Percentiles rank a stretch among this genome's conserved stretches.
These are phyloP conservation scores for Ambrosia artemisiifolia DNA, from an alignment of 129 eudicot genomes.

Conservation along the genomic window DNA sequence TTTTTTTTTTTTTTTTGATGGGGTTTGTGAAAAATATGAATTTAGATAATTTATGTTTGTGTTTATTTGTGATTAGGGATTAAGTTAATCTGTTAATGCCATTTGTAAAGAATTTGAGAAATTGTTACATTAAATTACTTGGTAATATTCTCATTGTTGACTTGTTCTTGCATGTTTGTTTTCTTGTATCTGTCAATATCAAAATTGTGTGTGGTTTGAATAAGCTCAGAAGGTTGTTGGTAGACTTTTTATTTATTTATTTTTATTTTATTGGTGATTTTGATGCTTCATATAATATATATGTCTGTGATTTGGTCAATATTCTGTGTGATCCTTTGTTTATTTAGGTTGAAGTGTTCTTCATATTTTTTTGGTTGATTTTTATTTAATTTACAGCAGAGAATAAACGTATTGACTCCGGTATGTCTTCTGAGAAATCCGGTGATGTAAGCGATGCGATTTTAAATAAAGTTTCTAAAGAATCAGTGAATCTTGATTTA, in stretches of 20 bases:
- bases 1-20: not conserved
- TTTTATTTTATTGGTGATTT: not conserved
- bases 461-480: conserved; percentile 38
- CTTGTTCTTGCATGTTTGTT: conserved; percentile 10
- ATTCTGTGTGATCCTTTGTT: conserved; percentile 22
- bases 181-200: conserved; percentile 27
- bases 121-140: conserved; percentile 14
- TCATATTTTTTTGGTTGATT: not conserved
- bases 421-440: conserved; percentile 48
- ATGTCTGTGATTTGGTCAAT: conserved; percentile 19
- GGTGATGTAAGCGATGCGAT: conserved; percentile 54
- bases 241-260: not conserved
- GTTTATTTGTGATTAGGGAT: conserved; percentile 20
- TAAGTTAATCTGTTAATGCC: not conserved
- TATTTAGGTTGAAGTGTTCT: conserved; percentile 7
- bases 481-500: too few species aligned
- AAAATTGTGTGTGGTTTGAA: conserved; percentile 28
- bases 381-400: conserved; percentile 45
- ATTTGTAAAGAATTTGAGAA: conserved; percentile 19
- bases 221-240: not conserved
- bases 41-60: not conserved
- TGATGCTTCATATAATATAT: not conserved
- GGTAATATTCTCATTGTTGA: conserved; percentile 27
- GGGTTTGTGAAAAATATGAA: conserved; percentile 13
- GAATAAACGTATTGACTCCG: conserved; percentile 46